phyloP scores from a whole-genome alignment of 768 basidiomycete species.

The Neoboletus brunneissimus region DNA sequence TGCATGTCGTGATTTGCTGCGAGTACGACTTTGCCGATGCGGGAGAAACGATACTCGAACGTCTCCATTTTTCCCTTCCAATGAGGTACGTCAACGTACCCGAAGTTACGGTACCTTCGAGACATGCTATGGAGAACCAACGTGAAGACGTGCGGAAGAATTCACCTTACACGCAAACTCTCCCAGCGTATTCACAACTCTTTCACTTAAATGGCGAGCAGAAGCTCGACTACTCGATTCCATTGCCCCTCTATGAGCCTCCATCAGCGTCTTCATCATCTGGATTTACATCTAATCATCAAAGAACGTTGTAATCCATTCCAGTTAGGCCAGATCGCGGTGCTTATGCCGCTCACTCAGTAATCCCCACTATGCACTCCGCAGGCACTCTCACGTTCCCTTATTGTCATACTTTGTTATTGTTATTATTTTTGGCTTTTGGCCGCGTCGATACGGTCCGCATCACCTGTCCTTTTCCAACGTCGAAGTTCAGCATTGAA shows the following conservation, averaged over 20 bases:
- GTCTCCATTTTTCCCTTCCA: conserved; percentile 44
- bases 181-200: conserved; percentile 78
- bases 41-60: conserved; percentile 20
- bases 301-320: conserved; percentile 5
- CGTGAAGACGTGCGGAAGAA: conserved; percentile 10
- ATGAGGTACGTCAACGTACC: conserved; percentile 49
- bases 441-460: conserved; percentile 12
- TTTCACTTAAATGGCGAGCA: conserved; percentile 72
- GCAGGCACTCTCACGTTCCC: neutral
- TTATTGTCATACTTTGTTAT: neutral
- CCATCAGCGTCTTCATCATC: conserved; percentile 6
- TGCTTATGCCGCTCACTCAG: neutral
- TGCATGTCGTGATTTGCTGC: conserved; percentile 52
- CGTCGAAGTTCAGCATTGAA: neutral
- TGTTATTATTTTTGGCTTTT: neutral
- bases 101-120: neutral
- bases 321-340: neutral
- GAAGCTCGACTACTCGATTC: conserved; percentile 62
- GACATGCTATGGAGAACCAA: neutral
- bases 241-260: conserved; percentile 64
- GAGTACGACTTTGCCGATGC: conserved; percentile 49
- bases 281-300: conserved; percentile 2
- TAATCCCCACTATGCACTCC: neutral
- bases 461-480: conserved; percentile 2
- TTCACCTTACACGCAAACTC: conserved; percentile 29